A percentile compares a stretch with the other conserved stretches of the same genome.
Evolutionary conservation across 2,329 filamentous ascomycete species (phyloP).

Genomic region (Cladophialophora yegresii): DNA sequence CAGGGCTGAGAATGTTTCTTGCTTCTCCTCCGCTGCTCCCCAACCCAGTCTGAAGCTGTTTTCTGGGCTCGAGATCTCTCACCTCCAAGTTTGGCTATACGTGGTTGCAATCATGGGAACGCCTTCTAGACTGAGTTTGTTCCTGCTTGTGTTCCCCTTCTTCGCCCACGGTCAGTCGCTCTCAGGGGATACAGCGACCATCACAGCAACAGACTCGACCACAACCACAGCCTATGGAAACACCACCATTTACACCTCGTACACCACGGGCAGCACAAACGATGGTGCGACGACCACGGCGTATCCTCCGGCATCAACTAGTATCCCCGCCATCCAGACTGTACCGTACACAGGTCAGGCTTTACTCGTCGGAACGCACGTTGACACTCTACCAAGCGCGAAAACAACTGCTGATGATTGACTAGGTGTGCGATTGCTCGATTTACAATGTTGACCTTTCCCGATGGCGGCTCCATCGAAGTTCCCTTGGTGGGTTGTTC

Average conservation of each 20-base stretch:
- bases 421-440: constrained; percentile 22
- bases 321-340: constrained; percentile 24
- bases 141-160: constrained; percentile 5
- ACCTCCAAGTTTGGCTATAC: background rate
- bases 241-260: constrained; percentile 18
- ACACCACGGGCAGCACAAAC: constrained; percentile 16
- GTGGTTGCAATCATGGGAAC: background rate
- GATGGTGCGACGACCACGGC: constrained; percentile 11
- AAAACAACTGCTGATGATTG: background rate
- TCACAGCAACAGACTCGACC: background rate
- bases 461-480: constrained; percentile 24
- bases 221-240: background rate
- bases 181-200: constrained; percentile 7
- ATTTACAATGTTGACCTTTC: constrained; percentile 26
- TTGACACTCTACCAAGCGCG: background rate
- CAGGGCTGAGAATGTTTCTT: constrained; percentile 10
- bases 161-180: constrained; percentile 6
- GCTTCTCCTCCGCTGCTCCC: background rate
- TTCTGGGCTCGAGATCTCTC: background rate
- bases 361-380: constrained; percentile 28
- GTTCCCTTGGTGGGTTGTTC: constrained; percentile 30
- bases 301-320: constrained; percentile 7
- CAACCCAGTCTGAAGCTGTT: background rate
- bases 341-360: constrained; percentile 26
- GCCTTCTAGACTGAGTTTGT: background rate